Evolutionary conservation across 257 asterid species (phyloP), one percentile per base, ranked within the genome.

Genomic region (Gentiana dahurica): DNA sequence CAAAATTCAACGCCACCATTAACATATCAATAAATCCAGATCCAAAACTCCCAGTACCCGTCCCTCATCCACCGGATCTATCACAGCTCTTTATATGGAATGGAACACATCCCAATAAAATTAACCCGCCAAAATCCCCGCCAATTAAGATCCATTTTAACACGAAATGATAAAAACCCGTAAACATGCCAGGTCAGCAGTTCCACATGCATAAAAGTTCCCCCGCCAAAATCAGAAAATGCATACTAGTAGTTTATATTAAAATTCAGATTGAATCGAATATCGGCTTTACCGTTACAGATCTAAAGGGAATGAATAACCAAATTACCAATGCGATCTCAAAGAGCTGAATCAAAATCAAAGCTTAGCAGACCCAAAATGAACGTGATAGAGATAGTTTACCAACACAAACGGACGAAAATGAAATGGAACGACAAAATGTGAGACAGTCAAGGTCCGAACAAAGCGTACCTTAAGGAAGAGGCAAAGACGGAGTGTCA

Each of bases 401-500:
- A 24, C 24, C 6, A 34, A 13, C 2, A 4, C 49, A 3, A 55
- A 58, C 1, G 43, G 3, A 34, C 9, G 46, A 41, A 7, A 24
- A 24, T 24, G 24, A 24, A 24, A 24, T 24, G 9, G 46, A 41
- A 41, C 5, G 46, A 41, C 46, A 41, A 10, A 45, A 34, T 12
- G 6, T 49, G 50, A 2, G 49, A 67, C n/a, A 49, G 51, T 60
- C 61, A 45, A 39, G 52, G 58, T 12, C 49, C 24, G 59, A 39
- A 60, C 59, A 55, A 10, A 11, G 64, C 57, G 71, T 68, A 84
- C 87, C 83, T 72, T 37, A 52, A 60, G 73, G 70, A 12, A 24
- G 61, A 63, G 58, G 3, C 2, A 39, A 57, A 60, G 65, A 39
- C 60, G 60, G 53, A 47, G 41, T 43, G 5, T 55, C 46, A 38